A percentile compares a stretch with the other conserved stretches of the same genome.
phyloP scores from a whole-genome alignment of 371 early-diverging fungal species.

The Mortierella sp. region DNA sequence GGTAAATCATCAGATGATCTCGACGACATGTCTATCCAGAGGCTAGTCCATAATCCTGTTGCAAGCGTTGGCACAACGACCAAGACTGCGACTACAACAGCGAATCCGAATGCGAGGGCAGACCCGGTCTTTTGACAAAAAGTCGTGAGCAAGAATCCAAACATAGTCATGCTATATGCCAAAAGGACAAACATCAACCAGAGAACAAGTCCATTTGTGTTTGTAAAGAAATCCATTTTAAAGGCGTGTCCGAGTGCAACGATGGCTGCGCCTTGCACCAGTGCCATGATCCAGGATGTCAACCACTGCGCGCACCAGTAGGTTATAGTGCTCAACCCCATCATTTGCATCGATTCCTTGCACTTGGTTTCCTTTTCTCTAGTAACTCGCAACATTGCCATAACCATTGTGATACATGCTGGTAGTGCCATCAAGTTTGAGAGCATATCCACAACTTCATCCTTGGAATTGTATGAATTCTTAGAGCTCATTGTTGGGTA shows the following conservation, averaged over 20 bases:
- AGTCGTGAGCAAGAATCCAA: constrained; percentile 74
- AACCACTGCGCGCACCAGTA: constrained; percentile 75
- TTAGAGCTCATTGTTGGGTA: constrained; percentile 29
- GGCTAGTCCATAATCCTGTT: constrained; percentile 3
- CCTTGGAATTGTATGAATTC: constrained; percentile 16
- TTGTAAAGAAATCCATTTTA: constrained; percentile 65
- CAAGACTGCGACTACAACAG: constrained; percentile 40
- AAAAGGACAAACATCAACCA: constrained; percentile 72
- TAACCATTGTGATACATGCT: constrained; percentile 65
- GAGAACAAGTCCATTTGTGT: constrained; percentile 65
- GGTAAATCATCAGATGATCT: too few relatives aligned
- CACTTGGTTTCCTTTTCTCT: constrained; percentile 76
- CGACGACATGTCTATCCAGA: constrained; percentile 26
- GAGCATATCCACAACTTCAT: constrained; percentile 59
- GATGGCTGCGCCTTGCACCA: constrained; percentile 67
- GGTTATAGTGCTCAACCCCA: constrained; percentile 68
- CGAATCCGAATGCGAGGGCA: constrained; percentile 61
- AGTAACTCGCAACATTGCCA: constrained; percentile 67
- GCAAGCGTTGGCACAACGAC: constrained; percentile 28
- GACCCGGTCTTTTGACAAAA: constrained; percentile 59
- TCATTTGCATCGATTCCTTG: constrained; percentile 76
- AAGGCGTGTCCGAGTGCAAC: constrained; percentile 67
- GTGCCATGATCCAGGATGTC: constrained; percentile 63
- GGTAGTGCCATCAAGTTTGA: constrained; percentile 70
- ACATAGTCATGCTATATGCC: constrained; percentile 73